These are phyloP conservation scores for Silene uniflora DNA, from an alignment of 148 eudicot genomes.

Conservation along the genomic window DNA sequence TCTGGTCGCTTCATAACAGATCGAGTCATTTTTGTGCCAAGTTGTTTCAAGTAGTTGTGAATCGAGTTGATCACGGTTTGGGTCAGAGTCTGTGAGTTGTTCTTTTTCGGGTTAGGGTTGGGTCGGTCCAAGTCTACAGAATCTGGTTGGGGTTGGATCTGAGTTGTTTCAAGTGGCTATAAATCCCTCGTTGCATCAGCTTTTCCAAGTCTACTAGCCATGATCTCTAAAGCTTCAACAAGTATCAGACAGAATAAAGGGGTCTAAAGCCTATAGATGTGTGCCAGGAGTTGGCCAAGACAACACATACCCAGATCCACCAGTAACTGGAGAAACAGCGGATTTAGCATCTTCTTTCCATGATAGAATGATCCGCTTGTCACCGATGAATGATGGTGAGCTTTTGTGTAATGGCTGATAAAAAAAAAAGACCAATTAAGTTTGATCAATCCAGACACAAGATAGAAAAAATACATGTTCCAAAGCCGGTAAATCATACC, in stretches of 20 bases:
- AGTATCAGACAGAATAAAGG: neutral
- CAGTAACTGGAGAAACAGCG: slow-evolving; percentile 32
- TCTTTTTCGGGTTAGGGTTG: too few relatives aligned
- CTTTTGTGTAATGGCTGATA: slow-evolving; percentile 69
- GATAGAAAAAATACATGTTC: neutral
- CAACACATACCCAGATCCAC: slow-evolving; percentile 51
- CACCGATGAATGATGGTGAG: slow-evolving; percentile 78
- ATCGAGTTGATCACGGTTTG: neutral
- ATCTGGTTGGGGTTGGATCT: too few relatives aligned
- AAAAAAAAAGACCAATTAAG: slow-evolving; percentile 19
- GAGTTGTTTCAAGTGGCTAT: too few relatives aligned
- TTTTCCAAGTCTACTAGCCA: too few relatives aligned
- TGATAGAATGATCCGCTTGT: slow-evolving; percentile 72
- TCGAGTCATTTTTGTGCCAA: neutral
- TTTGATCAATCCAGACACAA: slow-evolving; percentile 8
- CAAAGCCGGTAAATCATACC: slow-evolving; percentile 34
- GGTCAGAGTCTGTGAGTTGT: neutral
- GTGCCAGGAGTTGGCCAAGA: neutral
- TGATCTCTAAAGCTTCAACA: too few relatives aligned
- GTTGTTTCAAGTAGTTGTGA: neutral
- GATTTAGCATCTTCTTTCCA: slow-evolving; percentile 76
- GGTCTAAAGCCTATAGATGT: neutral
- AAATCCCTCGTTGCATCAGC: too few relatives aligned
- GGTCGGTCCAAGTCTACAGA: too few relatives aligned
- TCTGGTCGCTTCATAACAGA: neutral